Evolutionary conservation across 2,329 filamentous ascomycete genomes (phyloP).

Genomic region (Gyromitra esculenta): DNA sequence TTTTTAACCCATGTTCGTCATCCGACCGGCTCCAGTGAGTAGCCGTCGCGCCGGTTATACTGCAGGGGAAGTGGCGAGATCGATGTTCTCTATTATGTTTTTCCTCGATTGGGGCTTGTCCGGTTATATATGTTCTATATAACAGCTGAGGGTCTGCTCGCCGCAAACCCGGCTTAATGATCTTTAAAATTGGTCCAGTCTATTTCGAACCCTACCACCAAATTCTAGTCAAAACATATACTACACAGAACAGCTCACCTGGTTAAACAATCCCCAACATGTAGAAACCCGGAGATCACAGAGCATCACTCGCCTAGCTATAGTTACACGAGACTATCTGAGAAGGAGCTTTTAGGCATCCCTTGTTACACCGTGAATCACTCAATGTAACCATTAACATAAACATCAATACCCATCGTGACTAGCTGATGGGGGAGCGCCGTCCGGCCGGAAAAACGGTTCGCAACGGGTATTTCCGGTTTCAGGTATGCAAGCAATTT

Average conservation of each 20-base stretch:
- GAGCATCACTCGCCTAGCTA: conserved; percentile 15
- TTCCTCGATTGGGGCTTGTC: conserved; percentile 20
- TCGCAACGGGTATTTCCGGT: conserved; percentile 19
- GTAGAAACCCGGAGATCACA: conserved; percentile 3
- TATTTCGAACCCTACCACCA: too few relatives aligned
- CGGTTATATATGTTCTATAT: conserved; percentile 9
- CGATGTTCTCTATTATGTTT: neutral
- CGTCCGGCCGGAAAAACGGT: neutral
- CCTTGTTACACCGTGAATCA: neutral
- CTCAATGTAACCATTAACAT: neutral
- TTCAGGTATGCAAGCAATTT: conserved; percentile 2
- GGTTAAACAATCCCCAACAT: neutral
- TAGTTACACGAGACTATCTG: neutral
- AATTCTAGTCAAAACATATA: neutral
- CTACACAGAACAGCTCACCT: neutral
- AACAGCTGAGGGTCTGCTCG: neutral
- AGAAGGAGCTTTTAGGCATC: neutral
- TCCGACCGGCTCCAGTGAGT: neutral
- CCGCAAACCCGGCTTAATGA: neutral
- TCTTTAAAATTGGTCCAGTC: neutral
- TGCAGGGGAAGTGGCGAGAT: conserved; percentile 19
- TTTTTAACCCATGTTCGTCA: neutral
- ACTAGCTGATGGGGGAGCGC: neutral
- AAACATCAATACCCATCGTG: neutral
- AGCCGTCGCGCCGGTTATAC: conserved; percentile 2